Conservation (phyloP, 2,329 filamentous ascomycete genomes). For the Arthroderma uncinatum region DNA sequence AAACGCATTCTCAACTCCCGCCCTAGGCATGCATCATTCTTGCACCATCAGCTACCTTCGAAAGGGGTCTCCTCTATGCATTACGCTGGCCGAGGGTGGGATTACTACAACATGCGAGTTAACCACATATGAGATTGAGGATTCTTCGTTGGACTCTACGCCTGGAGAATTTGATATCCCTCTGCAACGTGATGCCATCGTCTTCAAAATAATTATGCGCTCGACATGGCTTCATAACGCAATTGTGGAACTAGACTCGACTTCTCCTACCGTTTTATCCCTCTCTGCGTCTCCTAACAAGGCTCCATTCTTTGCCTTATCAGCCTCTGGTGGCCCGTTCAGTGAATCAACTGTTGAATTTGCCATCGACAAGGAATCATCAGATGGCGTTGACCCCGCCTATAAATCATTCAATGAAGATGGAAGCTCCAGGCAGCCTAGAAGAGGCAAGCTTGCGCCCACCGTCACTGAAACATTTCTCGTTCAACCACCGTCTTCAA, state of each 20-base stretch:
- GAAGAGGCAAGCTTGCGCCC: constrained; percentile 29
- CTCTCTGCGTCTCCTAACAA: constrained; percentile 50
- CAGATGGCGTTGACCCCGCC: constrained; percentile 19
- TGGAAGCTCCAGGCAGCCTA: constrained; percentile 26
- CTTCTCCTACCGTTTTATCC: constrained; percentile 61
- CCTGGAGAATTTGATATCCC: constrained; percentile 51
- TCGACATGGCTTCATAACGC: constrained; percentile 42
- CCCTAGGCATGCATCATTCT: constrained; percentile 71
- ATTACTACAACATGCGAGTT: constrained; percentile 84
- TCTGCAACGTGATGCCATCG: constrained; percentile 66
- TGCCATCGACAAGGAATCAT: constrained; percentile 36
- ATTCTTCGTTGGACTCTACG: constrained; percentile 44
- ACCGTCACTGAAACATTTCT: constrained; percentile 42
- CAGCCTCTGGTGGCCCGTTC: constrained; percentile 49
- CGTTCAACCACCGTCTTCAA: constrained; percentile 47
- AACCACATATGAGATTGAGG: constrained; percentile 72
- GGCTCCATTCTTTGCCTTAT: constrained; percentile 63
- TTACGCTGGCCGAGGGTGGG: constrained; percentile 75
- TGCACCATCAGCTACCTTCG: constrained; percentile 71
- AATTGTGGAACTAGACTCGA: constrained; percentile 45
- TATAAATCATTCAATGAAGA: constrained; percentile 29
- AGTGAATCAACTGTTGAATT: constrained; percentile 53
- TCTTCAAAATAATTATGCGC: constrained; percentile 93
- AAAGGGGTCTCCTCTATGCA: constrained; percentile 65
- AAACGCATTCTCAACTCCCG: constrained; percentile 75